phyloP scores from a whole-genome alignment of 805 yeast species.

The Myxozyma udenii region DNA sequence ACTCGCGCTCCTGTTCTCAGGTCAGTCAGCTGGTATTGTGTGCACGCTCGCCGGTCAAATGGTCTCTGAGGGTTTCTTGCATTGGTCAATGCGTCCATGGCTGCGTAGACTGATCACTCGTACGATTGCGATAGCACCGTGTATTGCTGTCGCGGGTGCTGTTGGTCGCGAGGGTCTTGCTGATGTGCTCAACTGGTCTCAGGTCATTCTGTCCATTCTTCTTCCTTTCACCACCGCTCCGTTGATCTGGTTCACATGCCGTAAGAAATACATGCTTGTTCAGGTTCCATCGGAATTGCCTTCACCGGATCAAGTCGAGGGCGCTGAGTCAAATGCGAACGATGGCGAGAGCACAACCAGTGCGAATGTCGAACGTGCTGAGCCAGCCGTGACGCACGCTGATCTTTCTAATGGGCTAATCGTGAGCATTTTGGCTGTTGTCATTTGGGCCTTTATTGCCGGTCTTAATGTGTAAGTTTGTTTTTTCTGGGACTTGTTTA shows the following conservation, averaged over 20 bases:
- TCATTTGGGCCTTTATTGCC: constrained; percentile 69
- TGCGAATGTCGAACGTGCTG: neutral
- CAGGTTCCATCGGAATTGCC: constrained; percentile 18
- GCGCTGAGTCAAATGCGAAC: neutral
- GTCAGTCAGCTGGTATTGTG: constrained; percentile 87
- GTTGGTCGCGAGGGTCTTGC: constrained; percentile 73
- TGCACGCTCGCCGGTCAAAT: constrained; percentile 90
- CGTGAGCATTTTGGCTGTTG: constrained; percentile 49
- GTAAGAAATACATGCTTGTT: constrained; percentile 58
- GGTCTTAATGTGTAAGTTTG: constrained; percentile 62
- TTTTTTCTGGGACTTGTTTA: neutral
- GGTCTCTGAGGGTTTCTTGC: constrained; percentile 84
- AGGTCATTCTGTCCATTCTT: constrained; percentile 75
- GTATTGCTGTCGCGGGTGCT: constrained; percentile 66
- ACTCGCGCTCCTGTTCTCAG: constrained; percentile 77
- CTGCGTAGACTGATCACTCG: constrained; percentile 74
- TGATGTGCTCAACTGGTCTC: constrained; percentile 75
- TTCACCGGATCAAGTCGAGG: constrained; percentile 4
- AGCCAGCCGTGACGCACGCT: constrained; percentile 10
- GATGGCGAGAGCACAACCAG: neutral
- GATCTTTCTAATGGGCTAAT: constrained; percentile 55
- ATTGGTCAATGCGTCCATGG: constrained; percentile 81
- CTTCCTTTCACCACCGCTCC: constrained; percentile 86
- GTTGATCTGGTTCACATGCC: constrained; percentile 74
- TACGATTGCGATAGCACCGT: constrained; percentile 74